Evolutionary conservation across 2,329 filamentous ascomycete genomes (phyloP).

Genomic region (Talaromyces sp.): DNA sequence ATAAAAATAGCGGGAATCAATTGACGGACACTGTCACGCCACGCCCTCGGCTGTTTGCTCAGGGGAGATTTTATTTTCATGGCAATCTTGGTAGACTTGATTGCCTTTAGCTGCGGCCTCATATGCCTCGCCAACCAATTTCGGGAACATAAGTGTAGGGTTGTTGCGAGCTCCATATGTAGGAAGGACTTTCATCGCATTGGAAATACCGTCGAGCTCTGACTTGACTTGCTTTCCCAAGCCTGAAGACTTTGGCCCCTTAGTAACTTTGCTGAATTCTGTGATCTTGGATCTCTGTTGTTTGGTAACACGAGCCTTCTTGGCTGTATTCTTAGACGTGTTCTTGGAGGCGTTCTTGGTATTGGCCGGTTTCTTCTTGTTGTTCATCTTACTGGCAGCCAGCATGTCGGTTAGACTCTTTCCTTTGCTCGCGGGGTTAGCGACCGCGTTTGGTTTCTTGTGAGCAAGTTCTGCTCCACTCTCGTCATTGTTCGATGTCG

Average conservation of each 20-base stretch:
- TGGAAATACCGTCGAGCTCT: constrained; percentile 20
- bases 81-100: constrained; percentile 1
- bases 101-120: neutral
- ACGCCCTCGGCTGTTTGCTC: constrained; percentile 7
- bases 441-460: constrained; percentile 15
- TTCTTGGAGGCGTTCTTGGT: constrained; percentile 13
- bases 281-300: constrained; percentile 25
- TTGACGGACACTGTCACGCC: neutral
- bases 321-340: constrained; percentile 12
- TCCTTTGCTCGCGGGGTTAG: constrained; percentile 27
- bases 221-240: constrained; percentile 19
- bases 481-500: constrained; percentile 37
- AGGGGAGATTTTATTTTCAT: constrained; percentile 14
- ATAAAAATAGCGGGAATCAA: neutral
- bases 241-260: constrained; percentile 17
- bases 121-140: constrained; percentile 13
- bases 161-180: constrained; percentile 31
- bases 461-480: constrained; percentile 17
- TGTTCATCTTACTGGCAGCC: constrained; percentile 2
- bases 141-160: constrained; percentile 24
- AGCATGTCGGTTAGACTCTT: constrained; percentile 22
- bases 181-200: constrained; percentile 31
- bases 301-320: constrained; percentile 20
- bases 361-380: constrained; percentile 3
- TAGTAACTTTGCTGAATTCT: constrained; percentile 28